Evolutionary conservation across 257 asterid species (phyloP), one percentile per base, ranked within the genome.

Genomic region (Petrea volubilis): DNA sequence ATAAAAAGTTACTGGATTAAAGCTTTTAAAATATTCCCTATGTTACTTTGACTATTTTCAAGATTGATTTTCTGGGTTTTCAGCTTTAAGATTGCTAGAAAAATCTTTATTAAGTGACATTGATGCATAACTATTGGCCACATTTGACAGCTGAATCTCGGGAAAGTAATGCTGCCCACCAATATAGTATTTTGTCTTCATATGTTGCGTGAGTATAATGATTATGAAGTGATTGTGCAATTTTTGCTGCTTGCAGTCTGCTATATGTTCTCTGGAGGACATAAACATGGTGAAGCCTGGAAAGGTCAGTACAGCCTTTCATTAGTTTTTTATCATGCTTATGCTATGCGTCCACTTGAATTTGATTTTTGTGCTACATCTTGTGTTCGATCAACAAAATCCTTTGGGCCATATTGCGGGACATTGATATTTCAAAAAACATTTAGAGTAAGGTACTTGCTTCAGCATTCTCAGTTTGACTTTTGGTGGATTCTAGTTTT

Each of bases 231-330:
- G 59, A 59, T 53, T 60, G 58, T 70, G 44, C 51, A 52, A 40
- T 70, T 21, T 79, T 67, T 86, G 70, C 72, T 84, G 77, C 58
- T 84, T 82, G 85, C 95, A 95, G 99, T 58, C 86, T 78, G 99
- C 96, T 18, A 95, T 95, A 76, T 90, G 97, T 74, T 92, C 99
- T 62, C 80, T 95, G 80, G 92, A 88, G 74, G 99, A 95, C 51
- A 82, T 79, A 66, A 71, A 73, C 70, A 63, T 81, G 71, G 81
- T 84, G 17, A 90, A 82, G 82, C 88, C 89, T 31, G 96, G 90
- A 79, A 95, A 86, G 99, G 99, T 94, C 64, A 80, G 92, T 77
- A 33, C 52, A 66, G 11, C 33, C 43, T 57, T 50, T 53, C 67
- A 8, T 38, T 60, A 40, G 53, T 57, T 71, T 25, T 52, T 63